Base-by-base conservation (phyloP, 805 yeast species). In the Cyberlindnera sargentensis region DNA sequence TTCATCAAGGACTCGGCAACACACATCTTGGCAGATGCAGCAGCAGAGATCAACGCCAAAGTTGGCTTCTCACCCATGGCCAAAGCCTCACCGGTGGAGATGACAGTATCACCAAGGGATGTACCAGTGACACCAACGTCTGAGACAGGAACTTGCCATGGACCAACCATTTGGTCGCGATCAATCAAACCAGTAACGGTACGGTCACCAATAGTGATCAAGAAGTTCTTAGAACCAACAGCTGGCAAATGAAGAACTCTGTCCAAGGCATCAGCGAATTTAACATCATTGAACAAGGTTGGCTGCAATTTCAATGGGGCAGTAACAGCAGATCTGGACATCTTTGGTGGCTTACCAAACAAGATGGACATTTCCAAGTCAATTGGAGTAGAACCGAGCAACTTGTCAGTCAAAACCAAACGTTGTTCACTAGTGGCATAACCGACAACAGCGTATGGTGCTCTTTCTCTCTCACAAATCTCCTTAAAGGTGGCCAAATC, bases 91-190 rank as follows among this genome's bases (percentile, higher is more conserved):
- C 99, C 99, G n/a, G 95, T 82, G 4, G 67, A 52, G 48, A 82
- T 64, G 41, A 84, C 62, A 5, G 73, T 71, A 41, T 80, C 84
- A 60, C 96, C 96, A 41, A 88, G 72, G 2, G 96, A 84, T 0
- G 97, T 82, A 47, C 84, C 84, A 25, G 98, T 90, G 42, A 93
- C 96, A 68, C 96, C 98, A 43, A 90, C 97, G 62, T 93, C 98
- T 15, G 98, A 93, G 30, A 93, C 98, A 39, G 99, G 99, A 8
- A 85, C 93, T 72, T 93, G 99, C 98, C 98, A 93, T 61, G 98
- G 98, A 34, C 99, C 99, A 47, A 93, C 98, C 82, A 90, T 82
- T 70, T 93, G 99, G 64, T 93, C 99, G 63, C 99, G 82, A 58
- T 95, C 98, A 48, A 93, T 83, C 55, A 93, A 75, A 43, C 99